Evolutionary conservation across 495 filamentous ascomycete genomes (phyloP).

Genomic region (Penicillium samsonianum): DNA sequence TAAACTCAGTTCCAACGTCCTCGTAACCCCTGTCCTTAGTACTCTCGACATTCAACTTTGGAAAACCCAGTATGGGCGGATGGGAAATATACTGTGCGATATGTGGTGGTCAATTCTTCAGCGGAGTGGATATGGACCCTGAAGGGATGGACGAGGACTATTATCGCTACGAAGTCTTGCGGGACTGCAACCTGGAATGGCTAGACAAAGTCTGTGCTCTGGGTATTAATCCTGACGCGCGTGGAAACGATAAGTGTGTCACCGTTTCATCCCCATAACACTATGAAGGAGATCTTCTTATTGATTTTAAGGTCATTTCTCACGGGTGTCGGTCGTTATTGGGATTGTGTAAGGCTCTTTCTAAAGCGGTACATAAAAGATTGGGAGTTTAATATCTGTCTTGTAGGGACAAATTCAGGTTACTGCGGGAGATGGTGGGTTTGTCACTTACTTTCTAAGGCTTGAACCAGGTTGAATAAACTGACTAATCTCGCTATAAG

Average conservation of each 20-base stretch:
- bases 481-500: not conserved
- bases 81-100: not conserved
- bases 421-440: not conserved
- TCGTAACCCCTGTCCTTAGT: not conserved
- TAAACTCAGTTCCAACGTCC: not conserved
- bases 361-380: too few species aligned
- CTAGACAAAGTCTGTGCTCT: not conserved
- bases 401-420: not conserved
- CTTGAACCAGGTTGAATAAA: not conserved
- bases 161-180: not conserved
- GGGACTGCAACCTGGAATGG: not conserved
- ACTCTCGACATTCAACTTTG: not conserved
- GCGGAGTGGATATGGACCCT: not conserved
- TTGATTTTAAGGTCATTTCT: not conserved
- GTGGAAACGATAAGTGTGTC: not conserved
- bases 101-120: not conserved
- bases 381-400: not conserved
- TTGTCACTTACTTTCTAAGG: not conserved
- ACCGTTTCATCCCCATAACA: not conserved
- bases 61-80: not conserved
- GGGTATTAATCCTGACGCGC: not conserved
- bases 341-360: not conserved
- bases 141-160: not conserved
- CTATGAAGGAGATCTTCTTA: not conserved
- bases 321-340: not conserved